Evolutionary conservation across 176 grass and related monocot genomes (phyloP), one percentile per base, ranked within the genome.

Genomic region (Oryza longistaminata): DNA sequence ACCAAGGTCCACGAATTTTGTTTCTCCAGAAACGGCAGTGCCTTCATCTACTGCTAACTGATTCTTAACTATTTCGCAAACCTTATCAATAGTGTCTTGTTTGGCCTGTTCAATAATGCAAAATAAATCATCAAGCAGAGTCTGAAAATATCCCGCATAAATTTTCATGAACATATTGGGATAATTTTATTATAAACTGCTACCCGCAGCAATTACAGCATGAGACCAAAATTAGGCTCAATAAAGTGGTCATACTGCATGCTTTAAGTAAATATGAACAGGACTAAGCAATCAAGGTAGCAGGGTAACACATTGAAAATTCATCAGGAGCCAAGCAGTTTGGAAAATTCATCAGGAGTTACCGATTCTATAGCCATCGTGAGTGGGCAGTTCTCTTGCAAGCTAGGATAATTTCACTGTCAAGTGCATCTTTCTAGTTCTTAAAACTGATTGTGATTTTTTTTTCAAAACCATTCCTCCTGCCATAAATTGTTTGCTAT

Each of bases 1-100:
- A 0, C 90, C 87, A 26, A 92, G 82, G 19, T 94, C 90, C 4
- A 49, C 83, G 60, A 94, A 90, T 55, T 89, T 92, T 62, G 90
- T 87, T 50, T 94, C 90, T 35, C 87, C 85, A 8, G 25, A 65
- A 0, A 90, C 21, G 8, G 22, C 2, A 15, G 70, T 81, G 17
- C 9, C 89, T 27, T 87, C 50, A 2, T 40, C 62, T 74, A 87
- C 70, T 3, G 89, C 85, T 42, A 90, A 42, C 64, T 90, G 89
- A 22, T 87, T 83, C 85, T 90, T 90, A n/a, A 90, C 89, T 33
- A 90, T 87, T 17, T 83, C 80, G 0, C 75, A 87, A 31, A 90
- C 89, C 85, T 84, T 90, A 0, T 90, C 64, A 9, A 90, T 50
- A 11, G 89, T 90, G 66, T 80, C 89, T 68, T 87, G 85, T 43